Conservation (phyloP, 2,329 filamentous ascomycete species). For the Zasmidium angulare region DNA sequence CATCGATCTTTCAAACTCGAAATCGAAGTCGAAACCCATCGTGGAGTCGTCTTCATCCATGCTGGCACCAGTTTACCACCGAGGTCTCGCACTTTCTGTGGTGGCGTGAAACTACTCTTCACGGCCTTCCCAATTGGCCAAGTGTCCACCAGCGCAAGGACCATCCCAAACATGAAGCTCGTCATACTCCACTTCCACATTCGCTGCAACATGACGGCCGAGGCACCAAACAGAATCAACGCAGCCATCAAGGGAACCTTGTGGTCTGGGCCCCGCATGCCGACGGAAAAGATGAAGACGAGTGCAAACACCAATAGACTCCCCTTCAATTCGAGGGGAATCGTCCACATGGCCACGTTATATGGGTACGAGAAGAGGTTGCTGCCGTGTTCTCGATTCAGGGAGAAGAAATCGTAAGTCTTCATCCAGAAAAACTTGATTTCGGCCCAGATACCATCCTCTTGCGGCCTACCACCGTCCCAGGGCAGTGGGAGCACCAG, state of each 20-base stretch:
- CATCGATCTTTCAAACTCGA: background rate
- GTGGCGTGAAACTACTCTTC: background rate
- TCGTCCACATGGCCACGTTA: constrained; percentile 19
- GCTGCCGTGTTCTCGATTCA: constrained; percentile 9
- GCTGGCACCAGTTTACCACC: background rate
- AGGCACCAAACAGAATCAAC: constrained; percentile 6
- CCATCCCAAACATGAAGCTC: constrained; percentile 18
- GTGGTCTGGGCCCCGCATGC: constrained; percentile 4
- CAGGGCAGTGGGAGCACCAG: constrained; percentile 3
- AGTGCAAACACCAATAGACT: constrained; percentile 14
- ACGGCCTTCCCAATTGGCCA: constrained; percentile 2
- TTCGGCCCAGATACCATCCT: constrained; percentile 11
- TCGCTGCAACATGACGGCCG: constrained; percentile 7
- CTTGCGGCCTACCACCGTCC: constrained; percentile 1
- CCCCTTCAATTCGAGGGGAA: constrained; percentile 17
- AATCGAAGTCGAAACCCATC: background rate
- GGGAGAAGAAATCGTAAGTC: constrained; percentile 4
- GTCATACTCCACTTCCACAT: constrained; percentile 20
- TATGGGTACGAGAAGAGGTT: constrained; percentile 10
- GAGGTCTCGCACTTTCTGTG: background rate
- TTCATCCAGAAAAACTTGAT: background rate
- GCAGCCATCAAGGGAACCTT: constrained; percentile 5
- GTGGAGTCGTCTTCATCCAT: background rate
- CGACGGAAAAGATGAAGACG: constrained; percentile 8
- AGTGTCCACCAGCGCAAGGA: constrained; percentile 15